Evolutionary conservation across 2,329 filamentous ascomycete species (phyloP).

Genomic region (Sordariomycetes sp.): DNA sequence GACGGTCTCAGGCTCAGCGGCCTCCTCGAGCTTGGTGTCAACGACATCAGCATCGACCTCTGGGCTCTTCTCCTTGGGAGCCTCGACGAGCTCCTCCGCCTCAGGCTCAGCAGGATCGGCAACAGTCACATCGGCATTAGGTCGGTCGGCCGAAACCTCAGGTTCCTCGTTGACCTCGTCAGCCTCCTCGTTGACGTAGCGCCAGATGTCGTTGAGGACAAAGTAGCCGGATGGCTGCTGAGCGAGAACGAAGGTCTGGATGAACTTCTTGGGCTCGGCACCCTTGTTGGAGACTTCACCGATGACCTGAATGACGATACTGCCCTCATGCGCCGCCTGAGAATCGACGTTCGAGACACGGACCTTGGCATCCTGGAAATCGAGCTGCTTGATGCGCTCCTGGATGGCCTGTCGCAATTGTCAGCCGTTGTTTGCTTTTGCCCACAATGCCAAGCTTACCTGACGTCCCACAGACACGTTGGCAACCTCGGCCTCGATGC

Average conservation of each 20-base stretch:
- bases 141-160: slow-evolving; percentile 23
- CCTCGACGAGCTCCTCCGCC: slow-evolving; percentile 19
- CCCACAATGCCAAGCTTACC: slow-evolving; percentile 34
- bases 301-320: slow-evolving; percentile 93
- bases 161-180: slow-evolving; percentile 54
- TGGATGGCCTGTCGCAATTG: slow-evolving; percentile 63
- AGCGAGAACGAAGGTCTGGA: slow-evolving; percentile 94
- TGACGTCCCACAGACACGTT: slow-evolving; percentile 79
- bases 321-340: slow-evolving; percentile 78
- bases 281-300: slow-evolving; percentile 95
- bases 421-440: not conserved
- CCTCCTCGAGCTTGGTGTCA: slow-evolving; percentile 66
- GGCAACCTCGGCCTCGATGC: slow-evolving; percentile 81
- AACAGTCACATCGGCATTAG: slow-evolving; percentile 20
- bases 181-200: slow-evolving; percentile 78
- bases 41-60: slow-evolving; percentile 43
- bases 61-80: slow-evolving; percentile 10
- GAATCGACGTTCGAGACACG: slow-evolving; percentile 97
- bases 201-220: slow-evolving; percentile 95
- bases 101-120: slow-evolving; percentile 16
- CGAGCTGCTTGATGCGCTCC: slow-evolving; percentile 84
- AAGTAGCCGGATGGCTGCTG: slow-evolving; percentile 96
- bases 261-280: slow-evolving; percentile 87
- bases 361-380: slow-evolving; percentile 97
- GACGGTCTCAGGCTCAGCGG: slow-evolving; percentile 23